phyloP scores from a whole-genome alignment of 2,329 filamentous ascomycete genomes.

The Stagonosporopsis rhizophila region DNA sequence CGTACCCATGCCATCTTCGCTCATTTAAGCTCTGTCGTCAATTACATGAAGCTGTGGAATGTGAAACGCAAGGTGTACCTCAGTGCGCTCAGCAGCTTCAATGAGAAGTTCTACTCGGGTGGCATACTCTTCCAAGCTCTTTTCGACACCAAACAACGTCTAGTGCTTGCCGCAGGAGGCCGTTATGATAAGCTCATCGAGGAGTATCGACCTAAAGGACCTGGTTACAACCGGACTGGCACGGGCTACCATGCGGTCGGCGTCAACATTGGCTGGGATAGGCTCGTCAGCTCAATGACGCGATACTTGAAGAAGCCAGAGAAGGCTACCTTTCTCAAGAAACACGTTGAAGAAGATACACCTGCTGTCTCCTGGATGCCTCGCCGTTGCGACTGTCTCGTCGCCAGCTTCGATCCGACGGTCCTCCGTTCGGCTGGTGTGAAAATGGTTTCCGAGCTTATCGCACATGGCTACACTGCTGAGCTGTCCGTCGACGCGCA shows the following conservation, averaged over 20 bases:
- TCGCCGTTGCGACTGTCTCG: slow-evolving; percentile 80
- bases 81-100: slow-evolving; percentile 84
- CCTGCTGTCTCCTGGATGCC: slow-evolving; percentile 48
- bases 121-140: slow-evolving; percentile 91
- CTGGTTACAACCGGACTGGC: slow-evolving; percentile 57
- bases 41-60: slow-evolving; percentile 77
- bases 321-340: slow-evolving; percentile 69
- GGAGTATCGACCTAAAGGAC: slow-evolving; percentile 76
- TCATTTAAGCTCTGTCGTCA: slow-evolving; percentile 79
- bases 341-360: slow-evolving; percentile 66
- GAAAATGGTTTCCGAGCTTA: slow-evolving; percentile 78
- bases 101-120: slow-evolving; percentile 83
- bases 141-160: slow-evolving; percentile 79
- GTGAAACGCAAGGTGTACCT: slow-evolving; percentile 82
- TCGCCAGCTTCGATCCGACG: slow-evolving; percentile 83
- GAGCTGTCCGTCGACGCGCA: slow-evolving; percentile 83
- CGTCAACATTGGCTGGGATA: slow-evolving; percentile 89
- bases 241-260: slow-evolving; percentile 78
- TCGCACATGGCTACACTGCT: slow-evolving; percentile 83
- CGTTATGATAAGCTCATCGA: slow-evolving; percentile 90
- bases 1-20: slow-evolving; percentile 67
- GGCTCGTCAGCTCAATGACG: slow-evolving; percentile 69
- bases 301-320: slow-evolving; percentile 58
- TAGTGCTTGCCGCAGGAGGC: slow-evolving; percentile 92
- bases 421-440: slow-evolving; percentile 78